Evolutionary conservation across 345 rosid genomes (phyloP).

Genomic region (Corchorus capsularis): DNA sequence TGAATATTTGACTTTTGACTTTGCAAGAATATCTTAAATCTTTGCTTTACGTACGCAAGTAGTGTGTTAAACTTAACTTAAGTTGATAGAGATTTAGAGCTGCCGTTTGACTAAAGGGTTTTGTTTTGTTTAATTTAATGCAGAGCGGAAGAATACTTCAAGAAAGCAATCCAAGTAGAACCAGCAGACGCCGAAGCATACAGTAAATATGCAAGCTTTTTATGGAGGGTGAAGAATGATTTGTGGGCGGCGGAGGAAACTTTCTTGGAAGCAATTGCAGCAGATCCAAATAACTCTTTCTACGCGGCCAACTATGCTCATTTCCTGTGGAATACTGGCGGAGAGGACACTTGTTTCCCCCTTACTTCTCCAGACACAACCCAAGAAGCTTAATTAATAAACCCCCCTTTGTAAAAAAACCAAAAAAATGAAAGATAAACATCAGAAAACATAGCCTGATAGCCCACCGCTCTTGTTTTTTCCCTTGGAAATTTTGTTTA

Average conservation of each 20-base stretch:
- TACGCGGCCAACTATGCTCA: slow-evolving; percentile 83
- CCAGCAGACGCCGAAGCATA: slow-evolving; percentile 77
- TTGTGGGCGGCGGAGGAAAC: slow-evolving; percentile 97
- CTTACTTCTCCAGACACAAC: slow-evolving; percentile 37
- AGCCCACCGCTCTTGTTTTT: slow-evolving; percentile 14
- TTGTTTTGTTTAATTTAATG: not conserved
- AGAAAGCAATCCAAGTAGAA: slow-evolving; percentile 60
- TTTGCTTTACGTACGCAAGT: not conserved
- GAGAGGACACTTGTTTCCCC: slow-evolving; percentile 93
- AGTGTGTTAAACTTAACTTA: not conserved
- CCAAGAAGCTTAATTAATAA: not conserved
- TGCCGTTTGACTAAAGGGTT: not conserved
- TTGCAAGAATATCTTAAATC: not conserved
- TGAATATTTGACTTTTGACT: slow-evolving; percentile 13
- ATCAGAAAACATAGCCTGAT: not conserved
- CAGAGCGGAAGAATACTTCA: slow-evolving; percentile 88
- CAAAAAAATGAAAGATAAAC: not conserved
- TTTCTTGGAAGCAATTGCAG: slow-evolving; percentile 79
- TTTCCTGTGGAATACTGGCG: slow-evolving; percentile 96
- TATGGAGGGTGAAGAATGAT: slow-evolving; percentile 77
- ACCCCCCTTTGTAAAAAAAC: not conserved
- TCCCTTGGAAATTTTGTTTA: slow-evolving; percentile 25
- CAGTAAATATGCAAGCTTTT: slow-evolving; percentile 79
- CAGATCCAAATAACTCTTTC: slow-evolving; percentile 67
- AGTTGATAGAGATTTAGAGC: not conserved